phyloP scores from a whole-genome alignment of 305 asterid species.

The Caryopteris hybrid region DNA sequence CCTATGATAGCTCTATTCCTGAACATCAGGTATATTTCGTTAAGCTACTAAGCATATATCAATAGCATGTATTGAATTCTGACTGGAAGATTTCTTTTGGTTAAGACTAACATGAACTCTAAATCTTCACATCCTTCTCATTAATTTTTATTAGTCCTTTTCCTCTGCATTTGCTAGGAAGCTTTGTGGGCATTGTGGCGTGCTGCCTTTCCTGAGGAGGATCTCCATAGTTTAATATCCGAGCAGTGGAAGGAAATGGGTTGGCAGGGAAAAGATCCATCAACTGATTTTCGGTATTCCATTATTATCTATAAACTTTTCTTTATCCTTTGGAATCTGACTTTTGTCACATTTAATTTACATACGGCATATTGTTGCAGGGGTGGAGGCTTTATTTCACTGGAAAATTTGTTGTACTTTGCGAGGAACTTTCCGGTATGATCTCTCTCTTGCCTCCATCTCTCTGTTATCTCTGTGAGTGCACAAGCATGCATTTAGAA shows the following conservation, averaged over 20 bases:
- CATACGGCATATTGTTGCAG: constrained; percentile 31
- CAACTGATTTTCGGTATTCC: constrained; percentile 90
- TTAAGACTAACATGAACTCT: background rate
- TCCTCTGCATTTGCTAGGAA: constrained; percentile 43
- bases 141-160: background rate
- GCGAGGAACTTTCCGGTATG: constrained; percentile 83
- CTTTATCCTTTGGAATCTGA: constrained; percentile 17
- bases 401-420: constrained; percentile 88
- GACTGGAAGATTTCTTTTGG: constrained; percentile 1
- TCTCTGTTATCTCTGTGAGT: constrained; percentile 13
- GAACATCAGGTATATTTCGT: constrained; percentile 77
- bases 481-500: background rate
- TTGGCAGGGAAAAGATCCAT: constrained; percentile 99
- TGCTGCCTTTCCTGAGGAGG: constrained; percentile 85
- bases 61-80: background rate
- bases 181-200: constrained; percentile 78
- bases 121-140: constrained; percentile 19
- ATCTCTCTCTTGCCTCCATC: constrained; percentile 20
- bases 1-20: constrained; percentile 63
- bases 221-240: constrained; percentile 71
- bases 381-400: constrained; percentile 97
- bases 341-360: constrained; percentile 14
- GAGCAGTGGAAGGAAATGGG: constrained; percentile 99
- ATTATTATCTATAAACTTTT: constrained; percentile 11
- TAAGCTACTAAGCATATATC: constrained; percentile 6